A percentile compares a stretch with the other conserved stretches of the same genome.
Conservation (phyloP, 2,329 filamentous ascomycete species). For the Exophiala alcalophila region DNA sequence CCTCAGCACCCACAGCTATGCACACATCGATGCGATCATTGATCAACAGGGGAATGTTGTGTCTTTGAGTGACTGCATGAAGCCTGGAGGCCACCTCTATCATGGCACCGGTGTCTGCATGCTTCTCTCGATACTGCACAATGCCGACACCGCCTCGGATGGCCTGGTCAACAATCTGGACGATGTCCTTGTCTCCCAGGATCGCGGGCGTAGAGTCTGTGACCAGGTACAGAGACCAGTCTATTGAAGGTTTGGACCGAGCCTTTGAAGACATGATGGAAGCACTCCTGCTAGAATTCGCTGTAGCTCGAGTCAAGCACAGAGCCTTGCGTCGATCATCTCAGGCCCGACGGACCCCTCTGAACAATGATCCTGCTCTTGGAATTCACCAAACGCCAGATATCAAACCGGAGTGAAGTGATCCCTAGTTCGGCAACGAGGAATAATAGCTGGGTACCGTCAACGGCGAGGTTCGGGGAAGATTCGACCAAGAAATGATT, state of each 20-base stretch:
- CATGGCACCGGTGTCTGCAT: constrained; percentile 67
- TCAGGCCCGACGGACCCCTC: too few species aligned
- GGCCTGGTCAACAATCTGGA: constrained; percentile 70
- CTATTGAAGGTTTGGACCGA: constrained; percentile 44
- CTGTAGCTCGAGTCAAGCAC: too few species aligned
- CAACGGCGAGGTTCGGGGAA: too few species aligned
- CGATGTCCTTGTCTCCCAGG: constrained; percentile 68
- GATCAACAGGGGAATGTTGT: constrained; percentile 77
- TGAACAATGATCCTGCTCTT: too few species aligned
- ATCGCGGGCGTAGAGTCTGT: constrained; percentile 89
- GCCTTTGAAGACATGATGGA: constrained; percentile 30
- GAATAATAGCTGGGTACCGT: too few species aligned
- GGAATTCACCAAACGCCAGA: too few species aligned
- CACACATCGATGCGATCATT: constrained; percentile 93
- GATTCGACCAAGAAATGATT: too few species aligned
- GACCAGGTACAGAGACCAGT: constrained; percentile 85
- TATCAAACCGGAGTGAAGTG: too few species aligned
- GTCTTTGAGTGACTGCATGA: constrained; percentile 65
- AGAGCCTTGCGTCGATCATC: neutral
- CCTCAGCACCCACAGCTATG: constrained; percentile 79
- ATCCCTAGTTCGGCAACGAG: too few species aligned
- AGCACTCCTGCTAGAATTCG: neutral
- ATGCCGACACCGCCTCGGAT: constrained; percentile 77
- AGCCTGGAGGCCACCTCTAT: constrained; percentile 68
- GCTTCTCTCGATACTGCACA: constrained; percentile 90